Percentiles rank a stretch among this genome's conserved stretches.
These are phyloP conservation scores for Ophiostoma piceae DNA, from an alignment of 2,329 filamentous ascomycete species.

Conservation along the genomic window DNA sequence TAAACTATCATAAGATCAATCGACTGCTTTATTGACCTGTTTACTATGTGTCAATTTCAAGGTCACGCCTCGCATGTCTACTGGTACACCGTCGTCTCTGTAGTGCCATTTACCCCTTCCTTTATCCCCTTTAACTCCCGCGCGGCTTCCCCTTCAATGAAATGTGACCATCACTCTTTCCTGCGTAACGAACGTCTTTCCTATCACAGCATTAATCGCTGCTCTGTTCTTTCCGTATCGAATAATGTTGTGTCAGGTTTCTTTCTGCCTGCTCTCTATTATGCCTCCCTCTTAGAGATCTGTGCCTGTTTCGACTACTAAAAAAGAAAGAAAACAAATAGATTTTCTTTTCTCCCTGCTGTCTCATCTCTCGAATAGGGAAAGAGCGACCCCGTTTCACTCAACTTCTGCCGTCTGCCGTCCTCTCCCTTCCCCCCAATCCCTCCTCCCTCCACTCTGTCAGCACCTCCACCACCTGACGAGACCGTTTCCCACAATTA, in stretches of 20 bases:
- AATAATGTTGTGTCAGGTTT: background rate
- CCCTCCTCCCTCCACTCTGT: background rate
- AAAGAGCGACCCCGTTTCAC: slow-evolving; percentile 11
- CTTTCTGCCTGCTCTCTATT: background rate
- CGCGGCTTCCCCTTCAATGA: background rate
- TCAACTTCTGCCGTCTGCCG: background rate
- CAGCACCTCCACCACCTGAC: slow-evolving; percentile 1
- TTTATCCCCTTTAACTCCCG: background rate
- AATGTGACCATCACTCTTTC: background rate
- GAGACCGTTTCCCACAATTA: background rate
- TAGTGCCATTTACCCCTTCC: slow-evolving; percentile 7
- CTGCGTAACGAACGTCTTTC: background rate
- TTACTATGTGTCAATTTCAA: background rate
- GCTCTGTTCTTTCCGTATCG: background rate
- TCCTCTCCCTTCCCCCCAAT: background rate
- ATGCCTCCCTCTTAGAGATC: too few relatives aligned
- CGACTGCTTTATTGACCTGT: background rate
- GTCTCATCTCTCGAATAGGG: background rate
- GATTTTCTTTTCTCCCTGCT: background rate
- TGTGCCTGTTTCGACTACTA: too few relatives aligned
- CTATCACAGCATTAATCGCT: background rate
- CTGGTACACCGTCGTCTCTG: too few relatives aligned
- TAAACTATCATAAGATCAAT: background rate
- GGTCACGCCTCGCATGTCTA: background rate
- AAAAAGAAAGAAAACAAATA: too few relatives aligned